Percentiles rank a stretch among this genome's conserved stretches.
Conservation (phyloP, 495 filamentous ascomycete species). For the Penicillium simplicissimum region DNA sequence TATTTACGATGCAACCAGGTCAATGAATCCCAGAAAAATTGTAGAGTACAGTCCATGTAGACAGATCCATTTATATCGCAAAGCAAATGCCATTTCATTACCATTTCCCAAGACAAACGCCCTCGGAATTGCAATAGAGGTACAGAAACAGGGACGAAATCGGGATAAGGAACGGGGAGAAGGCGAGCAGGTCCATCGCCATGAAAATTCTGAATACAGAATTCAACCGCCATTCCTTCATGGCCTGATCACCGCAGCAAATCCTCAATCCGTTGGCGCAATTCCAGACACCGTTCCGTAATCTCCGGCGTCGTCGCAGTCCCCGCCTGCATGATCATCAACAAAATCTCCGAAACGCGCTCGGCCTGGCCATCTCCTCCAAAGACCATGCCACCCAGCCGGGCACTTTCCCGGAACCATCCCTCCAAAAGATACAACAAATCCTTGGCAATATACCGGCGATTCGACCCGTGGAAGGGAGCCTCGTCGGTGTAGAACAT, state of each 20-base stretch:
- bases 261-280: slow-evolving; percentile 48
- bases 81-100: slow-evolving; percentile 11
- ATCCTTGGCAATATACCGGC: slow-evolving; percentile 59
- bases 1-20: not conserved
- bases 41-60: too few relatives aligned
- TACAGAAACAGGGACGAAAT: slow-evolving; percentile 13
- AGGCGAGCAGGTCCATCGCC: slow-evolving; percentile 1
- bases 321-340: slow-evolving; percentile 37
- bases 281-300: slow-evolving; percentile 29
- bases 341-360: slow-evolving; percentile 48
- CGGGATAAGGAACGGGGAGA: not conserved
- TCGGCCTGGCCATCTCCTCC: slow-evolving; percentile 53
- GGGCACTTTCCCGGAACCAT: slow-evolving; percentile 64
- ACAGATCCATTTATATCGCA: not conserved
- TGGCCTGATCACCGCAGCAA: slow-evolving; percentile 35
- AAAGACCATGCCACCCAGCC: slow-evolving; percentile 53
- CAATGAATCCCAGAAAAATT: not conserved
- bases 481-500: slow-evolving; percentile 83
- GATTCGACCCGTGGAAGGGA: slow-evolving; percentile 72
- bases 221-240: not conserved
- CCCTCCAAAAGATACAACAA: slow-evolving; percentile 59
- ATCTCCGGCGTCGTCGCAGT: slow-evolving; percentile 10
- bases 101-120: slow-evolving; percentile 17
- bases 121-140: slow-evolving; percentile 11
- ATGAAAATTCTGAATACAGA: not conserved